Conservation (phyloP, 225 moss, liverwort and hornwort species). For the Neckera pumila region DNA sequence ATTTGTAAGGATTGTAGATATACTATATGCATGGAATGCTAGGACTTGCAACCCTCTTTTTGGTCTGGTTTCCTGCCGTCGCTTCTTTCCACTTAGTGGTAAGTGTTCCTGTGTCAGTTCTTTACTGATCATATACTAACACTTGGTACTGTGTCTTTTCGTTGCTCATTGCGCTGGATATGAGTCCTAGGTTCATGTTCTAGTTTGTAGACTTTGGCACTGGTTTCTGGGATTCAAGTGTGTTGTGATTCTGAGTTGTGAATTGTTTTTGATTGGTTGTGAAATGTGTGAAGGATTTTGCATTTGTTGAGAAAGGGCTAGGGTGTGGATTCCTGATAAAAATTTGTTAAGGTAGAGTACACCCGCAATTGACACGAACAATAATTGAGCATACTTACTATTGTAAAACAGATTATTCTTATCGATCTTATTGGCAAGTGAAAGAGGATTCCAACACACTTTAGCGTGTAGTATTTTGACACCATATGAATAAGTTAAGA, state of each 20-base stretch:
- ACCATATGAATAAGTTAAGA: background rate
- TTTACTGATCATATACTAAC: background rate
- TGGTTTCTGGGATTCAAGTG: background rate
- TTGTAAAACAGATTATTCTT: too few species aligned
- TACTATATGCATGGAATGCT: too few species aligned
- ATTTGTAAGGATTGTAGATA: background rate
- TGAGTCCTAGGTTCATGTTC: background rate
- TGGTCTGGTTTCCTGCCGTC: background rate
- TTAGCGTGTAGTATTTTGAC: background rate
- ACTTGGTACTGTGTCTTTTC: background rate
- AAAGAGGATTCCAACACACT: too few species aligned
- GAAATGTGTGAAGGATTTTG: background rate
- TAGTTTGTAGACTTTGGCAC: background rate
- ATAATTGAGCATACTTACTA: background rate
- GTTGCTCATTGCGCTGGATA: background rate
- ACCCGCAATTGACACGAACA: background rate
- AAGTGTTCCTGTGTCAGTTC: background rate
- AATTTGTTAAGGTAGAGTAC: background rate
- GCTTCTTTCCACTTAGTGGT: background rate
- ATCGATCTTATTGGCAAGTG: background rate
- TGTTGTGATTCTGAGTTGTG: background rate
- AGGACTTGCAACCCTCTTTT: background rate
- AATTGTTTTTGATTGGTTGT: background rate
- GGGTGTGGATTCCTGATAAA: background rate
- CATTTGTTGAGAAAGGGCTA: background rate